A percentile compares a stretch with the other conserved stretches of the same genome.
Conservation (phyloP, 2,329 filamentous ascomycete species). For the Rachicladosporium sp. region DNA sequence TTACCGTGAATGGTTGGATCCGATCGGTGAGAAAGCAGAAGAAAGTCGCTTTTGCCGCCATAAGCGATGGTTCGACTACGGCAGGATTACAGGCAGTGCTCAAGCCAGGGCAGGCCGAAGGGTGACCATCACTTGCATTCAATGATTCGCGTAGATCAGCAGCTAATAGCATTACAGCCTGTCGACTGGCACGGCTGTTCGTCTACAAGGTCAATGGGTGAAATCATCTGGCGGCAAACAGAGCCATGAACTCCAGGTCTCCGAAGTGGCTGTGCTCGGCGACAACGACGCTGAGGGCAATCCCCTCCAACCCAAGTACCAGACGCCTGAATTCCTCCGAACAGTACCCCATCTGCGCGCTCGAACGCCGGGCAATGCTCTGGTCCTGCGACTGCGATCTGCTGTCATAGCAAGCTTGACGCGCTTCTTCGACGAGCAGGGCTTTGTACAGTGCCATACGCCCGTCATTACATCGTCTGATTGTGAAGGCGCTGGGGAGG, state of each 20-base stretch:
- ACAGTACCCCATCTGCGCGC: constrained; percentile 77
- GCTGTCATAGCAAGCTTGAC: constrained; percentile 61
- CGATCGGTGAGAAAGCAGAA: constrained; percentile 82
- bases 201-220: constrained; percentile 65
- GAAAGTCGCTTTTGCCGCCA: constrained; percentile 64
- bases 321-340: constrained; percentile 77
- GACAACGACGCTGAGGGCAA: constrained; percentile 76
- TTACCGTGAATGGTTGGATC: constrained; percentile 59
- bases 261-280: constrained; percentile 57
- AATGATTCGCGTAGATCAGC: constrained; percentile 14
- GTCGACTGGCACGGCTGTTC: constrained; percentile 68
- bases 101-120: constrained; percentile 55
- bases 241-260: constrained; percentile 68
- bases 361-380: constrained; percentile 67
- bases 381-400: constrained; percentile 72
- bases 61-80: constrained; percentile 78
- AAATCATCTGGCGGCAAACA: constrained; percentile 55
- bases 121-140: constrained; percentile 37
- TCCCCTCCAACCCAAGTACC: constrained; percentile 93
- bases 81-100: constrained; percentile 70
- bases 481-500: constrained; percentile 91
- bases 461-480: constrained; percentile 94
- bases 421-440: constrained; percentile 58
- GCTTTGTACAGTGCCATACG: constrained; percentile 75
- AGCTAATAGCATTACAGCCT: constrained; percentile 45